These are phyloP conservation scores for Candida vartiovaarae DNA, from an alignment of 805 yeast genomes.

Conservation along the genomic window DNA sequence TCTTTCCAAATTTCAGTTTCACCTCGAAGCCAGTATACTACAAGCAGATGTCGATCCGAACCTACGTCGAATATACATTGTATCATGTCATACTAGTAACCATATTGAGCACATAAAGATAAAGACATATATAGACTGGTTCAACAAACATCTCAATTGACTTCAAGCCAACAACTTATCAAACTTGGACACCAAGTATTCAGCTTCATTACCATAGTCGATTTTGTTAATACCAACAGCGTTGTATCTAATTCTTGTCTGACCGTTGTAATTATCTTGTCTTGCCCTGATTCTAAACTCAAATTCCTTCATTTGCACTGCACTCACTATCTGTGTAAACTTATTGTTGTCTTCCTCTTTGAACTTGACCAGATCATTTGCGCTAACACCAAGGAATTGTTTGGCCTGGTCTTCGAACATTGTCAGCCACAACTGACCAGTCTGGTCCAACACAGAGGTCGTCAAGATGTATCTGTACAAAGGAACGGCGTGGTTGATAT, in stretches of 20 bases:
- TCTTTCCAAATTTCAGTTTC: no score
- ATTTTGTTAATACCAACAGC: conserved; percentile 47
- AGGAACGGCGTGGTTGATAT: conserved; percentile 60
- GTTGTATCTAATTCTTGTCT: conserved; percentile 67
- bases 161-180: conserved; percentile 13
- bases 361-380: conserved; percentile 48
- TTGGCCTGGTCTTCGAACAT: conserved; percentile 82
- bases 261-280: conserved; percentile 79
- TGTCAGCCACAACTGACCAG: conserved; percentile 83
- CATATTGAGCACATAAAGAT: not conserved
- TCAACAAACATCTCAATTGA: not conserved
- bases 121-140: not conserved
- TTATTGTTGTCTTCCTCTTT: conserved; percentile 40
- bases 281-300: conserved; percentile 74
- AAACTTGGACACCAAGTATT: conserved; percentile 38
- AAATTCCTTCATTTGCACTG: conserved; percentile 58
- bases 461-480: conserved; percentile 73
- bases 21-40: no score
- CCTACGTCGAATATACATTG: no score
- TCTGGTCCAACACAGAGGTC: conserved; percentile 67
- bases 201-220: conserved; percentile 55
- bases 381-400: conserved; percentile 53
- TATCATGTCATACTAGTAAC: no score
- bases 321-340: conserved; percentile 38
- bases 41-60: no score